These are phyloP conservation scores for Ballota nigra DNA, from an alignment of 257 asterid species.

Conservation along the genomic window DNA sequence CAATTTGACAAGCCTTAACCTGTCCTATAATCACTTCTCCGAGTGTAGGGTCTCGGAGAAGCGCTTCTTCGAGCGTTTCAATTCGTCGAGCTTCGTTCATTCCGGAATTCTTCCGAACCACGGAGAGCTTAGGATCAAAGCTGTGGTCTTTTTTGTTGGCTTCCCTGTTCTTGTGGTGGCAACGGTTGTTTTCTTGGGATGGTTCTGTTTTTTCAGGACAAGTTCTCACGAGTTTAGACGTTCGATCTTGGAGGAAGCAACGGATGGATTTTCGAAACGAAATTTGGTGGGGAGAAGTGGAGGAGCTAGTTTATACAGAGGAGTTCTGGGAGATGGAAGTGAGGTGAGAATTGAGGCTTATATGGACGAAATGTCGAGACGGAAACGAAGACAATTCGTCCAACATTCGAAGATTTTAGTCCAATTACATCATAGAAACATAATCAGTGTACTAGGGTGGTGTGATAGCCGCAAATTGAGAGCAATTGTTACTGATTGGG, in stretches of 20 bases:
- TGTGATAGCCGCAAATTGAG: conserved; percentile 30
- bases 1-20: conserved; percentile 43
- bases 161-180: conserved; percentile 35
- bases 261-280: conserved; percentile 38
- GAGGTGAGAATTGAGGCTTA: conserved; percentile 37
- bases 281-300: conserved; percentile 31
- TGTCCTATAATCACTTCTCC: conserved; percentile 47
- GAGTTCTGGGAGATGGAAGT: conserved; percentile 35
- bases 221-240: conserved; percentile 26
- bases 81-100: conserved; percentile 33
- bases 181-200: conserved; percentile 24
- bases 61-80: conserved; percentile 34
- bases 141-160: conserved; percentile 29
- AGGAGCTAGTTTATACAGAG: conserved; percentile 25
- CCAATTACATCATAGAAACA: conserved; percentile 30
- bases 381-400: conserved; percentile 28
- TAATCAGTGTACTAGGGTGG: conserved; percentile 39
- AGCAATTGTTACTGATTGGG: conserved; percentile 32
- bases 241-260: conserved; percentile 36
- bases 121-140: conserved; percentile 29
- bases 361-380: conserved; percentile 21
- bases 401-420: conserved; percentile 30
- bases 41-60: conserved; percentile 36
- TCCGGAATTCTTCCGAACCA: conserved; percentile 45
- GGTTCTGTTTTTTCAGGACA: conserved; percentile 34